Evolutionary conservation across 495 filamentous ascomycete genomes (phyloP).

Genomic region (Hyaloscypha variabilis): DNA sequence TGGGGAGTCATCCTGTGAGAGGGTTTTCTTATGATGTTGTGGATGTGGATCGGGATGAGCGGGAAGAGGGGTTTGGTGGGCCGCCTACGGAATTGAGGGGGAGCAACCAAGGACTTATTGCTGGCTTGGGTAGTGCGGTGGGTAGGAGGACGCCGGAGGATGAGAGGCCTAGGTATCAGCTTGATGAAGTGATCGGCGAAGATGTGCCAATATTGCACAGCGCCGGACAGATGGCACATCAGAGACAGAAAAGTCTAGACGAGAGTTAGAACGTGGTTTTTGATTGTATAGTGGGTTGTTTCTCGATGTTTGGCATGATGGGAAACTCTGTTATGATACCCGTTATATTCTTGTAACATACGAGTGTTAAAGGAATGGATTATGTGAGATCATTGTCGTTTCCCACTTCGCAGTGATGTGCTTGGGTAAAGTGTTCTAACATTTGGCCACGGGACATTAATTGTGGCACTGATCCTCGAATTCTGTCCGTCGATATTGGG

Average conservation of each 20-base stretch:
- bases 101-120: not conserved
- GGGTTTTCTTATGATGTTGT: not conserved
- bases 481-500: not conserved
- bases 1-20: not conserved
- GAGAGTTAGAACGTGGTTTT: not conserved
- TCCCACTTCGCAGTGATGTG: not conserved
- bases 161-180: slow-evolving; percentile 15
- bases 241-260: not conserved
- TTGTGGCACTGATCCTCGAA: no score
- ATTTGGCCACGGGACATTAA: no score
- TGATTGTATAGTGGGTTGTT: not conserved
- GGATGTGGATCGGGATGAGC: not conserved
- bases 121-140: not conserved
- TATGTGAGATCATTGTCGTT: not conserved
- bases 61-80: not conserved
- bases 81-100: not conserved
- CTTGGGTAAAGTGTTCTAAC: no score
- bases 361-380: not conserved
- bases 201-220: slow-evolving; percentile 22
- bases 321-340: no score
- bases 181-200: slow-evolving; percentile 18
- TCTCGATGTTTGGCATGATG: no score
- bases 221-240: slow-evolving; percentile 13
- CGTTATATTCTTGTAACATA: not conserved
- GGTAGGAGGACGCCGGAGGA: not conserved